Percentiles rank a stretch among this genome's conserved stretches.
phyloP scores from a whole-genome alignment of 2,329 filamentous ascomycete genomes.

The Scedosporium aurantiacum region DNA sequence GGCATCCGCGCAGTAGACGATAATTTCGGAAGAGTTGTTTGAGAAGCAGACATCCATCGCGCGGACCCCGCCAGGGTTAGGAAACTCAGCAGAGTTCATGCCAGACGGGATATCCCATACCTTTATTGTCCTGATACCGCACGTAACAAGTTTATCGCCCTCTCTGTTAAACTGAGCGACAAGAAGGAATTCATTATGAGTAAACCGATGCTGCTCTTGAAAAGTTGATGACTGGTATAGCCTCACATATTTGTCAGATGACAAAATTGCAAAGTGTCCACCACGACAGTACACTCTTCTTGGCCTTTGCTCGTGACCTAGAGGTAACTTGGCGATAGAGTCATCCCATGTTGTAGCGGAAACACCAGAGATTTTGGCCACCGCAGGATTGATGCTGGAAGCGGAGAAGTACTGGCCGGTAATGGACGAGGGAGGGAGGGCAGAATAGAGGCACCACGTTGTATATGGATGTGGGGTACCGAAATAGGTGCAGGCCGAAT shows the following conservation, averaged over 20 bases:
- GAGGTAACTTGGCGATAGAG: not conserved
- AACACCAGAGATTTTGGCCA: not conserved
- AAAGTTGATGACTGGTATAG: not conserved
- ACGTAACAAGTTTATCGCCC: not conserved
- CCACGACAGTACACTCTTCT: not conserved
- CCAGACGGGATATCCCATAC: not conserved
- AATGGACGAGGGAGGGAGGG: not conserved
- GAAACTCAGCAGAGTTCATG: not conserved
- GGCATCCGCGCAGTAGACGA: not conserved
- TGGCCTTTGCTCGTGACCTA: not conserved
- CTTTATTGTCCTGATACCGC: not conserved
- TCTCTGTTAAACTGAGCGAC: not conserved
- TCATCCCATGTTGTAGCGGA: not conserved
- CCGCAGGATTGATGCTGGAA: not conserved
- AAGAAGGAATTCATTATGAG: not conserved
- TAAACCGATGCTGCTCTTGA: not conserved
- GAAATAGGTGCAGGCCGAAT: not conserved
- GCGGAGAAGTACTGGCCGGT: not conserved
- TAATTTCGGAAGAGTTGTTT: not conserved
- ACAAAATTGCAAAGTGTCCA: not conserved
- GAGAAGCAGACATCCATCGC: not conserved
- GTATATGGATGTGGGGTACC: not conserved
- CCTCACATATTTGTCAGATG: not conserved
- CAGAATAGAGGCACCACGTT: not conserved
- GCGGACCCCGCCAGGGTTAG: not conserved